Evolutionary conservation across 2,329 filamentous ascomycete species (phyloP).

Genomic region (Bipolaris sorokiniana): DNA sequence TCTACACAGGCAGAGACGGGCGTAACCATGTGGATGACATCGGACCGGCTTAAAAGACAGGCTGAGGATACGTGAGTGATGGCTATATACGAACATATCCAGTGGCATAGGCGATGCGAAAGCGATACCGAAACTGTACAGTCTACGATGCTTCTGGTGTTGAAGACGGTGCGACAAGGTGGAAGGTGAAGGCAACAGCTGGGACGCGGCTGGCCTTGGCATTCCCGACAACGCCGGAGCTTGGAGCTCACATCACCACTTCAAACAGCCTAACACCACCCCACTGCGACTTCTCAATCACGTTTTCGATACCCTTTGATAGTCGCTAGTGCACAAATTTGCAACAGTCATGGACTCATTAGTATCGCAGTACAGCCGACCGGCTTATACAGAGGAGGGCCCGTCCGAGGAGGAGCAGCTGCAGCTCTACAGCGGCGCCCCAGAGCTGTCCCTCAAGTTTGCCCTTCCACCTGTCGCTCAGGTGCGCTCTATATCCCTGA

Average conservation of each 20-base stretch:
- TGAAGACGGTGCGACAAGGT: not conserved
- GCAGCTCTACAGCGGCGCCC: constrained; percentile 68
- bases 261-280: constrained; percentile 20
- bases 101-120: not conserved
- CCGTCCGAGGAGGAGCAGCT: constrained; percentile 77
- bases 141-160: not conserved
- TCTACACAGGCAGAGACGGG: not conserved
- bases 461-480: constrained; percentile 91
- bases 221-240: constrained; percentile 20
- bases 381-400: constrained; percentile 75
- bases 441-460: constrained; percentile 88
- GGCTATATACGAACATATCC: not conserved
- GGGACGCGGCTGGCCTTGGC: constrained; percentile 19
- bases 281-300: constrained; percentile 19
- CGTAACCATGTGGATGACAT: not conserved
- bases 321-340: constrained; percentile 16
- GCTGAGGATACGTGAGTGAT: not conserved
- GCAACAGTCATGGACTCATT: constrained; percentile 78
- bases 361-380: constrained; percentile 87
- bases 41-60: not conserved
- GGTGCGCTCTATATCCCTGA: constrained; percentile 55
- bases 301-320: constrained; percentile 6
- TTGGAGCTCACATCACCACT: constrained; percentile 27
- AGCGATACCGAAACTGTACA: not conserved
- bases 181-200: constrained; percentile 18